These are phyloP conservation scores for Xylaria sp. DNA, from an alignment of 2,329 filamentous ascomycete genomes.

Conservation along the genomic window DNA sequence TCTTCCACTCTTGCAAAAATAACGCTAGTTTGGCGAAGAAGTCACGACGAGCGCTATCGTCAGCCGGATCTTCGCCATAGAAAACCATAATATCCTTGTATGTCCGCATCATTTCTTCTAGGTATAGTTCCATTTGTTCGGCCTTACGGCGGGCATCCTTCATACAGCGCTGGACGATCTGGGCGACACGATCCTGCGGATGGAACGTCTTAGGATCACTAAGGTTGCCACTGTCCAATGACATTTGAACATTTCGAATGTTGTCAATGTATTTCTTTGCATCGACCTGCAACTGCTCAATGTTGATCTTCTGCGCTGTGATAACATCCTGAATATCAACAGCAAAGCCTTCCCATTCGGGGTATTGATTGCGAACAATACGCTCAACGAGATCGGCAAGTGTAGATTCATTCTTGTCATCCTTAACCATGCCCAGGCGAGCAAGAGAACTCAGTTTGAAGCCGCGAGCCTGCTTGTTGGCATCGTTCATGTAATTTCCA, in stretches of 20 bases:
- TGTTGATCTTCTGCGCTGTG: conserved; percentile 85
- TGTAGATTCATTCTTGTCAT: conserved; percentile 97
- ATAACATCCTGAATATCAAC: conserved; percentile 84
- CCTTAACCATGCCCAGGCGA: conserved; percentile 95
- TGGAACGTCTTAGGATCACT: conserved; percentile 98
- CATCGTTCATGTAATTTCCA: conserved; percentile 99
- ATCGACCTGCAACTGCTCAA: conserved; percentile 87
- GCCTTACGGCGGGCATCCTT: conserved; percentile 96
- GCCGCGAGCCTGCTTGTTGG: conserved; percentile 95
- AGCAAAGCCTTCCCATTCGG: conserved; percentile 89
- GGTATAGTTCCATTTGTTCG: conserved; percentile 90
- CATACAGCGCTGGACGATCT: conserved; percentile 91
- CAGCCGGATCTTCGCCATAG: conserved; percentile 90
- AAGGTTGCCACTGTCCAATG: conserved; percentile 89
- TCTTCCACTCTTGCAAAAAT: conserved; percentile 95
- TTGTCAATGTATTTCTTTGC: conserved; percentile 93
- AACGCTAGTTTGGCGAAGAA: conserved; percentile 94
- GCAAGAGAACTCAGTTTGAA: conserved; percentile 97
- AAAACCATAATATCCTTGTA: conserved; percentile 97
- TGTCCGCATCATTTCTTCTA: conserved; percentile 88
- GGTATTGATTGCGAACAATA: conserved; percentile 94
- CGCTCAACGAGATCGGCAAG: conserved; percentile 95
- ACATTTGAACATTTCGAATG: conserved; percentile 90
- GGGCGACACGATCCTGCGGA: conserved; percentile 90
- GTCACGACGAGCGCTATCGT: conserved; percentile 91